Percentiles rank a stretch among this genome's conserved stretches.
Conservation (phyloP, 1,284 basidiomycete genomes). For the Cutaneotrichosporon sp. region DNA sequence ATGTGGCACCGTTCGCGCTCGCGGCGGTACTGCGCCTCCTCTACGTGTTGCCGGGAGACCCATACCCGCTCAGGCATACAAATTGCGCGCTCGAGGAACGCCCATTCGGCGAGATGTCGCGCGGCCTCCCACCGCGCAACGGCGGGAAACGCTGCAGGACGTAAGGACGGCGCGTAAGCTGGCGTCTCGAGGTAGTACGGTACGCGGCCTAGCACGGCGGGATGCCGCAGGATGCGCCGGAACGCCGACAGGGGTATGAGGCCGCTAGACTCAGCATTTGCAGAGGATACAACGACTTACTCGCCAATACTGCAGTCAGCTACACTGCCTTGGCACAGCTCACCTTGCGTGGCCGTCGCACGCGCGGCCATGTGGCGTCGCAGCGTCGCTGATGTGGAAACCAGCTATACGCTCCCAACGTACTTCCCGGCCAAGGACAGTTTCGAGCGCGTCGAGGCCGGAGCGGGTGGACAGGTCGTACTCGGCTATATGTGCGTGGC, state of each 20-base stretch:
- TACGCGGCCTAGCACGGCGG: conserved; percentile 4
- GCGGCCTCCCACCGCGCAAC: not conserved
- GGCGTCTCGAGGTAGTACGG: conserved; percentile 18
- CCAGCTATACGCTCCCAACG: conserved; percentile 7
- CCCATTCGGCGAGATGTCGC: conserved; percentile 7
- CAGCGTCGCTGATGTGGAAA: conserved; percentile 13
- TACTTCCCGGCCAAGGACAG: not conserved
- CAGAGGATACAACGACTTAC: conserved; percentile 1
- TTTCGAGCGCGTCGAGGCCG: not conserved
- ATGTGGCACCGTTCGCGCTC: not conserved
- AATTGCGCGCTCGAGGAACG: conserved; percentile 6
- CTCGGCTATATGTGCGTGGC: conserved; percentile 17
- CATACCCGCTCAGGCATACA: conserved; percentile 1
- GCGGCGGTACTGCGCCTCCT: not conserved
- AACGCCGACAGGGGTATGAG: conserved; percentile 8
- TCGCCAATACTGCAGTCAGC: conserved; percentile 8
- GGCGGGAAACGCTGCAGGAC: not conserved
- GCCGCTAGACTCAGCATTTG: conserved; percentile 1
- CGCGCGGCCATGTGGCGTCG: not conserved
- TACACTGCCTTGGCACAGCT: not conserved
- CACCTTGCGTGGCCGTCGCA: conserved; percentile 14
- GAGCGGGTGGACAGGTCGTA: not conserved
- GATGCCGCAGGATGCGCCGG: conserved; percentile 6
- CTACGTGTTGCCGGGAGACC: not conserved
- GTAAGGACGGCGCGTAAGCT: not conserved